phyloP scores from a whole-genome alignment of 2,329 filamentous ascomycete species.

The Cyclaneusma minus region DNA sequence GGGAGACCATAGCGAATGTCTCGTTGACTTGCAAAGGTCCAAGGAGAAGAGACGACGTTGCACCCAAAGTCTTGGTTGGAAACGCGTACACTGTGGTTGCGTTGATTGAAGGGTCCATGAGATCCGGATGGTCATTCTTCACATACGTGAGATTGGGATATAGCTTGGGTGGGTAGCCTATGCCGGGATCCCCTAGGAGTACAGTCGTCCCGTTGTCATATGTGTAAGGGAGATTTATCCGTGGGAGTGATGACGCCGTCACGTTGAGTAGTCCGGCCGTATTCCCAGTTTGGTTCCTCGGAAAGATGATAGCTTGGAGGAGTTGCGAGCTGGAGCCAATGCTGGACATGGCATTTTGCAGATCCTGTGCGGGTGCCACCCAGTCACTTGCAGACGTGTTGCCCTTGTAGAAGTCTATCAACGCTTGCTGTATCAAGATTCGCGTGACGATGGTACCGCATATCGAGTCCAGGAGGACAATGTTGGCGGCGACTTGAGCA shows the following conservation, averaged over 20 bases:
- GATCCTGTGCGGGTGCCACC: constrained; percentile 41
- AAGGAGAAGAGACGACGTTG: constrained; percentile 47
- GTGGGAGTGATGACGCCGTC: constrained; percentile 32
- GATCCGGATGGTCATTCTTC: constrained; percentile 9
- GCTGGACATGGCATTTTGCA: constrained; percentile 50
- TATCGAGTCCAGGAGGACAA: constrained; percentile 64
- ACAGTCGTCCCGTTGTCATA: constrained; percentile 37
- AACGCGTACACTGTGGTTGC: constrained; percentile 13
- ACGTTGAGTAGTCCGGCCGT: constrained; percentile 44
- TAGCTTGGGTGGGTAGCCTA: constrained; percentile 56
- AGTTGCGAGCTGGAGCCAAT: constrained; percentile 34
- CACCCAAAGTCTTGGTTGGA: constrained; percentile 22
- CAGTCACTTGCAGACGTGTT: constrained; percentile 46
- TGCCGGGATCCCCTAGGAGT: constrained; percentile 39
- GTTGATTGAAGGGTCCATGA: constrained; percentile 12
- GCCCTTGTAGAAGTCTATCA: constrained; percentile 35
- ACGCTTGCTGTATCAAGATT: constrained; percentile 38
- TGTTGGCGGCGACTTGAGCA: constrained; percentile 61
- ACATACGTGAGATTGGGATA: constrained; percentile 70
- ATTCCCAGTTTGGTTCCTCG: constrained; percentile 45
- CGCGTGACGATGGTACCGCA: constrained; percentile 57
- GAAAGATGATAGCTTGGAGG: constrained; percentile 60
- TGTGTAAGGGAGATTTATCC: constrained; percentile 41
- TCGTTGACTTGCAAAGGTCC: constrained; percentile 59
- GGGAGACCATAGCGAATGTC: constrained; percentile 60